Evolutionary conservation across 495 filamentous ascomycete genomes (phyloP).

Genomic region (Daldinia concentrica): DNA sequence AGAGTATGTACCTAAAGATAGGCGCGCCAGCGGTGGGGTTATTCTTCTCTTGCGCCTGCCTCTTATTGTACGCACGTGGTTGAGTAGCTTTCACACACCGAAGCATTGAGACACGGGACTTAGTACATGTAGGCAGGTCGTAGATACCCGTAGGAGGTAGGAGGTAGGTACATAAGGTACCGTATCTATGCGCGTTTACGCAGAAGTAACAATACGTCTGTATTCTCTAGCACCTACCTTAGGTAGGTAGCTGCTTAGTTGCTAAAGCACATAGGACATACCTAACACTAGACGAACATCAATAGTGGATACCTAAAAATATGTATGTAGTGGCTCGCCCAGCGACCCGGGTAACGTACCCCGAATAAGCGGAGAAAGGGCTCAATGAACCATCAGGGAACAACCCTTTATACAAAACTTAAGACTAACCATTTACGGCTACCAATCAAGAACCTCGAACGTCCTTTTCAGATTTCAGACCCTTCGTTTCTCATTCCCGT

Average conservation of each 20-base stretch:
- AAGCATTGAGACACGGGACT: slow-evolving; percentile 3
- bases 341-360: slow-evolving; percentile 31
- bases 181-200: neutral
- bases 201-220: neutral
- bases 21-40: neutral
- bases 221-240: slow-evolving; percentile 1
- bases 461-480: neutral
- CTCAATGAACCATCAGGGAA: slow-evolving; percentile 15
- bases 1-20: neutral
- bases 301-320: neutral
- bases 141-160: neutral
- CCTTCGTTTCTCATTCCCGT: slow-evolving; percentile 7
- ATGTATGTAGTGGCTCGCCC: slow-evolving; percentile 8
- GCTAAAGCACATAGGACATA: no score
- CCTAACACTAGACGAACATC: neutral
- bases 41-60: neutral
- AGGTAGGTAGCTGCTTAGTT: no score
- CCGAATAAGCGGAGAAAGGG: slow-evolving; percentile 14
- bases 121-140: neutral
- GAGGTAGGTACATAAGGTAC: neutral
- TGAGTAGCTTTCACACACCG: neutral
- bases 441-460: slow-evolving; percentile 17
- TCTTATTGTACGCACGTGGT: slow-evolving; percentile 6
- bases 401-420: slow-evolving; percentile 19
- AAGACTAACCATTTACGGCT: slow-evolving; percentile 16